Evolutionary conservation across 179 eudicot genomes (phyloP), one percentile per base, ranked within the genome.

Genomic region (Beta corolliflora): DNA sequence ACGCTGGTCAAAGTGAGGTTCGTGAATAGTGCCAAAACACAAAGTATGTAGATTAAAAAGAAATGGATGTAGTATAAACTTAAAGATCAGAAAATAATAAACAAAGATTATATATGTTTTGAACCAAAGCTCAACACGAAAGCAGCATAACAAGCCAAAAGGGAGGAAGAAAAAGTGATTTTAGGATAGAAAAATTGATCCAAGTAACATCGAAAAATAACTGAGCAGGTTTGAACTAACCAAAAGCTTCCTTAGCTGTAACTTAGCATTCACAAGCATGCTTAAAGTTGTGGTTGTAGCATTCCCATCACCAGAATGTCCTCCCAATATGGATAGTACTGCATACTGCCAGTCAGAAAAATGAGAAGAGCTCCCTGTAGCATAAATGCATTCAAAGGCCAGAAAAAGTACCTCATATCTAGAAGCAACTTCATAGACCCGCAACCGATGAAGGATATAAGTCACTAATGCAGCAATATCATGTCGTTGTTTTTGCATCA

Each of bases 401-500:
- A 15, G 69, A 79, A 13, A 70, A 78, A 58, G 72, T 89, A 97
- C 99, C 99, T 97, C 99, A 80, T 91, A 94, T 90, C 92, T 90
- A 46, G 95, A 90, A 84, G 91, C 93, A 81, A 93, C 94, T 92
- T 97, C 98, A 81, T 97, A 97, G 65, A 90, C 87, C 75, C 97
- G 95, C 82, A 92, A 56, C 73, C 98, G 99, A 75, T 97, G 97
- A 84, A 97, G 97, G 73, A 94, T 85, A 84, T 90, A 92, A 29
- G 97, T 94, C 55, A 95, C 91, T 58, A 93, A 90, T 75, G 92
- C 89, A 76, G 98, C 97, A 82, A 94, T 86, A 89, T 93, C 97
- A 88, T 97, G 98, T 23, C 94, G 89, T 73, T 87, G 97, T 73
- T 90, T 93, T 76, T 88, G 91, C 93, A 97, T 75, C 79, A 97